A percentile compares a stretch with the other conserved stretches of the same genome.
Evolutionary conservation across 495 filamentous ascomycete genomes (phyloP).

Genomic region (Cercophora scortea): DNA sequence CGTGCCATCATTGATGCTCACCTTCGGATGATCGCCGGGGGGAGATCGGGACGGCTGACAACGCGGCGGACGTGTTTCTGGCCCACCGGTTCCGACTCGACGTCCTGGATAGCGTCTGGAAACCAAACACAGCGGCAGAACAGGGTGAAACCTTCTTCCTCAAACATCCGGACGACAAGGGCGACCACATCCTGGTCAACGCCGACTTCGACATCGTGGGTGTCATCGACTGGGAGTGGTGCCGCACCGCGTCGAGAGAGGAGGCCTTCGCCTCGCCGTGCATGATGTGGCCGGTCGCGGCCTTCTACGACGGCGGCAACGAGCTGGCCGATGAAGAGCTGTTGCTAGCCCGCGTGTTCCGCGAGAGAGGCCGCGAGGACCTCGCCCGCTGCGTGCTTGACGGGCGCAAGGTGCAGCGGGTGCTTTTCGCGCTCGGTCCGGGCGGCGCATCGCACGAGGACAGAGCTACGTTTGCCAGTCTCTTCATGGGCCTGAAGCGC

Average conservation of each 20-base stretch:
- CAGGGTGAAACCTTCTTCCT: slow-evolving; percentile 2
- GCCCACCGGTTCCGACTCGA: slow-evolving; percentile 2
- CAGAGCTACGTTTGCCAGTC: not conserved
- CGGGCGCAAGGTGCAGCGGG: not conserved
- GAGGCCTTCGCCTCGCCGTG: slow-evolving; percentile 2
- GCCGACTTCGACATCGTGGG: slow-evolving; percentile 3
- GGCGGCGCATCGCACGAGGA: not conserved
- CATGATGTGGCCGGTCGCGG: slow-evolving; percentile 2
- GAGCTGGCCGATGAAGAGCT: slow-evolving; percentile 1
- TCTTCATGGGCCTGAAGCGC: not conserved
- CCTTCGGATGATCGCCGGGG: not conserved
- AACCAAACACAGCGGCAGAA: not conserved
- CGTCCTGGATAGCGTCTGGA: not conserved
- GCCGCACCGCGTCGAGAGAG: not conserved
- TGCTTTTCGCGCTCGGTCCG: not conserved
- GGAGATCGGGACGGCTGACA: not conserved
- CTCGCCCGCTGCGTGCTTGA: not conserved
- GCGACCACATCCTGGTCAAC: slow-evolving; percentile 2
- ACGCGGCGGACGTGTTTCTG: slow-evolving; percentile 1
- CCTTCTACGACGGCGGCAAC: not conserved
- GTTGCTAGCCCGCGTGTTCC: not conserved
- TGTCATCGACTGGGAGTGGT: slow-evolving; percentile 5
- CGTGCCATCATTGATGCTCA: not conserved
- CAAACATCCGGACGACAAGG: slow-evolving; percentile 3
- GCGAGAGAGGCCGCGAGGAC: not conserved